Base-by-base conservation (phyloP, 2,329 filamentous ascomycete species). In the Venturia effusa region DNA sequence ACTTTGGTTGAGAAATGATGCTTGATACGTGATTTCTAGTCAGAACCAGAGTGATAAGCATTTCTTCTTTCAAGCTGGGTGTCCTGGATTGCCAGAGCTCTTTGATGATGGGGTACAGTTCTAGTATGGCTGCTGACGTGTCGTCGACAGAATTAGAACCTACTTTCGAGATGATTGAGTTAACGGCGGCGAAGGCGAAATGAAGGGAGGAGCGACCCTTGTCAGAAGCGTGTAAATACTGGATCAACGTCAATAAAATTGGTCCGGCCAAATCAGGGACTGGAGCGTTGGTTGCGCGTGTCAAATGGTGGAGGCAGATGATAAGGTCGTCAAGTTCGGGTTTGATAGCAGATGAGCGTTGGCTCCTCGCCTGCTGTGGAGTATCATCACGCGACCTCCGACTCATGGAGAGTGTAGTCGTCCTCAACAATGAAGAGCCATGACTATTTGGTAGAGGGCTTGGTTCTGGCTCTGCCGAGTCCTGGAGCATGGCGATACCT, bases 31-130 rank as follows among this genome's bases (percentile, higher is more conserved):
- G 78, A 22, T 74, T 71, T 65, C 75, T 75, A 39, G 86, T 79
- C n/a, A 84, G 78, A 66, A 89, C 85, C 34, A 96, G 77, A 0
- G 85, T 84, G 68, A 86, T 86, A 40, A 95, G 79, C 72, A 96
- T 88, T 65, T 80, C 90, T 67, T 93, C 89, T 68, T 88, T 86
- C 61, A 94, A 68, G 17, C 83, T 81, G 32, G 82, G 75, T 57
- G 84, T 83, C 68, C 88, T 89, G n/a, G 83, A 82, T 67, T 86
- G 80, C 92, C 93, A 99, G 76, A 91, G 85, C 61, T 84, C 82
- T 64, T 83, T 84, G 67, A 96, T 84, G 55, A 92, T 74, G 1
- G 90, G 88, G 30, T 96, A 71, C 8, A 92, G 72, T 7, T 83
- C 80, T 63, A 79, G 77, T 19, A 88, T 80, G 43, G 88, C 76